These are phyloP conservation scores for Aspergillus diversus DNA, from an alignment of 495 filamentous ascomycete species.

Conservation along the genomic window DNA sequence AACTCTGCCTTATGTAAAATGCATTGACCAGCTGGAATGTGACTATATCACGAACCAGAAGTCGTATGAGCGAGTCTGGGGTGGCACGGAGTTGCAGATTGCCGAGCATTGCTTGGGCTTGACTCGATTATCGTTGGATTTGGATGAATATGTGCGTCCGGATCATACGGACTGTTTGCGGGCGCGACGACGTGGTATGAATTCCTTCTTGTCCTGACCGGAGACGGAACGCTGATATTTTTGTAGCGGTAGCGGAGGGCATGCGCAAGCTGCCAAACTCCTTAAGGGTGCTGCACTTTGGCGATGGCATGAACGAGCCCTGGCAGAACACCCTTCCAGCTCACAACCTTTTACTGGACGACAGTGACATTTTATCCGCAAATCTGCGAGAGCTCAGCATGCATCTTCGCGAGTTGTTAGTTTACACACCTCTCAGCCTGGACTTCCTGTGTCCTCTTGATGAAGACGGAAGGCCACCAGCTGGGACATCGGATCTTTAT, in stretches of 20 bases:
- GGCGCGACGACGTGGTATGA: background rate
- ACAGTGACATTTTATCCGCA: conserved; percentile 2
- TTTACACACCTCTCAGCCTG: background rate
- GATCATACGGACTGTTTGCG: background rate
- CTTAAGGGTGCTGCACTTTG: background rate
- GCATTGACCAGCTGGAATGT: background rate
- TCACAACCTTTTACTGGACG: background rate
- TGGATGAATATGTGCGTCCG: background rate
- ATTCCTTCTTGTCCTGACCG: background rate
- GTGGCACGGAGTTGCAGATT: background rate
- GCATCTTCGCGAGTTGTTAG: background rate
- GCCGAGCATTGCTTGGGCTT: background rate
- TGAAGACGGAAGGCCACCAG: background rate
- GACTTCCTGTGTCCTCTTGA: conserved; percentile 12
- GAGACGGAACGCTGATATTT: background rate
- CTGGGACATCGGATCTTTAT: conserved; percentile 5
- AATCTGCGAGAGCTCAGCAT: background rate
- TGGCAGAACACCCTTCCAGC: conserved; percentile 7
- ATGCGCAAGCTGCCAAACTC: background rate
- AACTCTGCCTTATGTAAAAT: background rate
- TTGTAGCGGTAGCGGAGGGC: background rate
- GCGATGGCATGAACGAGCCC: background rate
- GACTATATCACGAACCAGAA: background rate
- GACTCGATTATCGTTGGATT: background rate
- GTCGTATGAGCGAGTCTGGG: background rate